phyloP scores from a whole-genome alignment of 1,284 basidiomycete species.

The Apiotrichum porosum region DNA sequence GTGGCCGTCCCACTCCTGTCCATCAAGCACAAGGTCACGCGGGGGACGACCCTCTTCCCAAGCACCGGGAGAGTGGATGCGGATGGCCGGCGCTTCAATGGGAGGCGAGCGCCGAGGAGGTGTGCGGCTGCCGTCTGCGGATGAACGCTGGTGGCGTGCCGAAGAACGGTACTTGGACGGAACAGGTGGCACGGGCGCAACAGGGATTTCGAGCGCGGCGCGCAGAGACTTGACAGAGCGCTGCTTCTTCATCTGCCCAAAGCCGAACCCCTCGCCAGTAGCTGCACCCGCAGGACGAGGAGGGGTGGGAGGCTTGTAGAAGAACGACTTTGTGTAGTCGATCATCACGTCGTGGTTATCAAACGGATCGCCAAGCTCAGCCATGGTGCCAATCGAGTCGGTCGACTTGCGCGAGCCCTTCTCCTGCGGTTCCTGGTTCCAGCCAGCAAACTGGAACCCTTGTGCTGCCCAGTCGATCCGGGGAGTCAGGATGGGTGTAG shows the following conservation, averaged over 20 bases:
- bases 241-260: constrained; percentile 11
- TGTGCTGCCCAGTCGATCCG: constrained; percentile 37
- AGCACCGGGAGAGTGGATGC: constrained; percentile 42
- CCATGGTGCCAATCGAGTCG: constrained; percentile 10
- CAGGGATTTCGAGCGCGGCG: constrained; percentile 35
- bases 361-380: constrained; percentile 13
- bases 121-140: background rate
- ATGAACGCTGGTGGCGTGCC: background rate
- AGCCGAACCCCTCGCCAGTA: background rate
- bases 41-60: constrained; percentile 41
- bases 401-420: constrained; percentile 1
- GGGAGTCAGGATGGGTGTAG: constrained; percentile 27
- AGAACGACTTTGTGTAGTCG: constrained; percentile 48
- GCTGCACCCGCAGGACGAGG: constrained; percentile 14
- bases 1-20: constrained; percentile 43
- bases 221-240: constrained; percentile 46
- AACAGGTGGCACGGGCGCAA: constrained; percentile 38
- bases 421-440: constrained; percentile 18
- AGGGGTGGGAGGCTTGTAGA: constrained; percentile 47
- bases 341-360: constrained; percentile 11
- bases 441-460: constrained; percentile 38
- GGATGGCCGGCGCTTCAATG: constrained; percentile 32
- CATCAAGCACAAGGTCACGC: constrained; percentile 40
- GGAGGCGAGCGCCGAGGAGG: constrained; percentile 1
- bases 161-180: constrained; percentile 19